Conservation (phyloP, 306 rosid species). For the Inga oerstediana region DNA sequence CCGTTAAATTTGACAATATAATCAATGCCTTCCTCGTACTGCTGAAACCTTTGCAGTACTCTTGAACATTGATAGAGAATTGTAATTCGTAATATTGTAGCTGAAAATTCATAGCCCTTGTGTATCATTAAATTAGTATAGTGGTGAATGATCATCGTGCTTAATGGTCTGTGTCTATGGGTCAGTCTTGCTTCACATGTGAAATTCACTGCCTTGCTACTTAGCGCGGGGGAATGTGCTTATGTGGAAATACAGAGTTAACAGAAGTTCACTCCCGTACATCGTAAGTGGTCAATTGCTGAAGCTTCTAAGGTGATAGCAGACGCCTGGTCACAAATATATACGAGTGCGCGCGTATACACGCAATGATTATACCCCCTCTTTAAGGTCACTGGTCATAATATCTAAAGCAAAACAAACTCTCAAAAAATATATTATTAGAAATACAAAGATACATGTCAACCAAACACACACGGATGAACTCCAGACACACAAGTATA, state of each 20-base stretch:
- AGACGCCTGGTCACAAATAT: not conserved
- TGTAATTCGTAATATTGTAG: not conserved
- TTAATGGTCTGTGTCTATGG: not conserved
- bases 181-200: not conserved
- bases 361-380: not conserved
- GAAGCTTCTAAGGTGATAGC: not conserved
- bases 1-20: not conserved
- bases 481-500: not conserved
- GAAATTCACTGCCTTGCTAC: not conserved
- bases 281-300: not conserved
- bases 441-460: not conserved
- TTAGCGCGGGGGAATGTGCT: not conserved
- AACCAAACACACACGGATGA: no score
- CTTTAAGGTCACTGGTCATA: no score
- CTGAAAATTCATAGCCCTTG: not conserved
- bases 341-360: not conserved
- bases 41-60: not conserved
- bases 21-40: not conserved
- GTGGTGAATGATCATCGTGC: not conserved
- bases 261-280: not conserved
- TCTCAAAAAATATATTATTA: not conserved
- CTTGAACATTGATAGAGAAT: not conserved
- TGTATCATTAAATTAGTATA: not conserved
- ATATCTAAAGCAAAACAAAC: not conserved
- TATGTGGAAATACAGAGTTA: not conserved